Conservation (phyloP, 306 rosid genomes). For the Alnus glutinosa region DNA sequence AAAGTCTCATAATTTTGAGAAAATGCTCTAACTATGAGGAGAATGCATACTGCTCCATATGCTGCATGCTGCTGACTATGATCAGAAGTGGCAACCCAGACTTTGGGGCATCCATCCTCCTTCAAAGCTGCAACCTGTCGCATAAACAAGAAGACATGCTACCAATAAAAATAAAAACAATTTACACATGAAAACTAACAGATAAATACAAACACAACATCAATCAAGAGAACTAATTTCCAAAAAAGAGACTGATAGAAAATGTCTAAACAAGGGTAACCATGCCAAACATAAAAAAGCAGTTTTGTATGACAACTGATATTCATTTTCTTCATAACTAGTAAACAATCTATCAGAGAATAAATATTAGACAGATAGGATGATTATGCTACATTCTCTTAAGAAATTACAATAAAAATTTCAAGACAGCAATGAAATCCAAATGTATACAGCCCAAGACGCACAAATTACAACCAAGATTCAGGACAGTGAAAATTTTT, state of each 20-base stretch:
- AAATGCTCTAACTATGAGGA: constrained; percentile 29
- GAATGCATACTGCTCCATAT: constrained; percentile 74
- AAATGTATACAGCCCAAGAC: neutral
- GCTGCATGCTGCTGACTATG: constrained; percentile 79
- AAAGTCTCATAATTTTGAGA: constrained; percentile 21
- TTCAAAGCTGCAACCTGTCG: constrained; percentile 76
- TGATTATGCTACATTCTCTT: neutral
- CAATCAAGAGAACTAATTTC: constrained; percentile 14
- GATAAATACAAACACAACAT: constrained; percentile 12
- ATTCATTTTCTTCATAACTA: neutral
- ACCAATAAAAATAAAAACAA: constrained; percentile 6
- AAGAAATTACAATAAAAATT: neutral
- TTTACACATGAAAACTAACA: neutral
- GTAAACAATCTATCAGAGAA: neutral
- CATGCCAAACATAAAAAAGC: constrained; percentile 6
- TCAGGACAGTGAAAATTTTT: neutral
- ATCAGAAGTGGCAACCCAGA: constrained; percentile 97
- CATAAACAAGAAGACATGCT: constrained; percentile 17
- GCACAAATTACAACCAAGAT: neutral
- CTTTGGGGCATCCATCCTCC: constrained; percentile 94
- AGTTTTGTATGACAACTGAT: constrained; percentile 8
- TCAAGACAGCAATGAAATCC: neutral
- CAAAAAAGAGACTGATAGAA: constrained; percentile 13
- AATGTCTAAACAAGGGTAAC: constrained; percentile 1
- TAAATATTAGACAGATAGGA: neutral